Base-by-base conservation (phyloP, 2,329 filamentous ascomycete genomes). In the Fusarium sp. region DNA sequence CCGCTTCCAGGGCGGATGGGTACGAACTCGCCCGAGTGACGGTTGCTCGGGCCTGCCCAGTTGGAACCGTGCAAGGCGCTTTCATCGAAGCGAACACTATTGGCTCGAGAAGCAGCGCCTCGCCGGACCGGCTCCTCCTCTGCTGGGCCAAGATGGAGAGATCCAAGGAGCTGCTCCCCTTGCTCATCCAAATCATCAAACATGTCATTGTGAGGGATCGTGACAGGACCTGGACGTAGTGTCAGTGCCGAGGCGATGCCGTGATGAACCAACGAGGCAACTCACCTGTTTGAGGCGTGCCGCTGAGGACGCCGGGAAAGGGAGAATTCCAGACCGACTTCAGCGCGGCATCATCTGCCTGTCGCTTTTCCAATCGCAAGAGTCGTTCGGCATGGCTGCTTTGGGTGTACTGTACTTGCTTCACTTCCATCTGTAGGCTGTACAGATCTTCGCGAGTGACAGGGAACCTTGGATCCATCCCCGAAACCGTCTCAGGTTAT, bases 11-110 rank as follows among this genome's bases (percentile, higher is more conserved):
- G 95, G 61, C 96, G 89, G 57, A 91, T 87, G 30, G 94, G 93
- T 45, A 92, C 91, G 76, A 97, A 93, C 66, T 98, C 97, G 56
- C 94, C 91, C 14, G 94, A 96, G 66, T 95, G 93, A 52, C 96
- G 91, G 68, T 93, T 94, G 74, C 91, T 91, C 79, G 97, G 94
- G 10, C 85, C 85, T 43, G 92, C 92, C 90, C 97, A 97, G 82
- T 95, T 90, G 10, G 90, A 95, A 57, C 94, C 93, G 78, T 98
- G 95, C 77, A 98, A 91, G 16, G 96, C 95, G 80, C 95, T 98
- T 82, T 98, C 96, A 80, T 98, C 97, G 79, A 99, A 99, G 41
- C 97, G 94, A 76, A 99, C 97, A 80, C 97, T 98, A 81, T 98
- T 98, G 57, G 97, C 96, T 77, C 97, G 90, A 20, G 97, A 99